Evolutionary conservation across 257 asterid species (phyloP), one percentile per base, ranked within the genome.

Genomic region (Lantana camara): DNA sequence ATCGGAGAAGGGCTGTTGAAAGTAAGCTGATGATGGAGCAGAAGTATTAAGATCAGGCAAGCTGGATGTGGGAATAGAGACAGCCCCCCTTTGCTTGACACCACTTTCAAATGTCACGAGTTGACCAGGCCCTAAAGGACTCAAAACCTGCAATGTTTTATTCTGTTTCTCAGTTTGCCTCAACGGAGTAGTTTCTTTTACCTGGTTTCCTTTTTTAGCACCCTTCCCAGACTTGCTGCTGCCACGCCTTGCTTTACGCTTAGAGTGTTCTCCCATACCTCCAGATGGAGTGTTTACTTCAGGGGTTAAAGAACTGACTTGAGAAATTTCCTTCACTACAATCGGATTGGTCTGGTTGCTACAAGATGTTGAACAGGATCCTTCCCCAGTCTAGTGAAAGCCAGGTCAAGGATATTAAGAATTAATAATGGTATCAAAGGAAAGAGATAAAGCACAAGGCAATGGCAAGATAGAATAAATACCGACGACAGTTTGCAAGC

Each of bases 1-100:
- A 80, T 88, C 99, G 21, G 98, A 84, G 71, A 94, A 90, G 76
- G 99, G 98, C 75, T 90, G 99, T 63, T 73, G 95, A 72, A 84
- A 88, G 67, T 77, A 72, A 49, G 71, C 63, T n/a, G 96, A 76
- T 46, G 85, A 48, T 57, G 85, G 72, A 71, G 87, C 74, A 35
- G 95, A 79, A 24, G 90, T 76, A 77, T 90, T 90, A 71, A 86
- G 83, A 86, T 90, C 98, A 66, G 96, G 96, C 72, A 91, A 73
- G 68, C 77, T 75, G 59, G 95, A 83, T 38, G 81, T 75, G 57
- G 96, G 75, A 60, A 71, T 70, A 62, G 96, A 67, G 70, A 75
- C 76, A 74, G 74, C 63, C 16, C 79, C 84, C 57, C 75, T 77
- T 42, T 83, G 64, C 73, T 77, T 88, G 54, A 77, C 68, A 47